phyloP scores from a whole-genome alignment of 106 monocot genomes.

The Xerophyta viscosa region DNA sequence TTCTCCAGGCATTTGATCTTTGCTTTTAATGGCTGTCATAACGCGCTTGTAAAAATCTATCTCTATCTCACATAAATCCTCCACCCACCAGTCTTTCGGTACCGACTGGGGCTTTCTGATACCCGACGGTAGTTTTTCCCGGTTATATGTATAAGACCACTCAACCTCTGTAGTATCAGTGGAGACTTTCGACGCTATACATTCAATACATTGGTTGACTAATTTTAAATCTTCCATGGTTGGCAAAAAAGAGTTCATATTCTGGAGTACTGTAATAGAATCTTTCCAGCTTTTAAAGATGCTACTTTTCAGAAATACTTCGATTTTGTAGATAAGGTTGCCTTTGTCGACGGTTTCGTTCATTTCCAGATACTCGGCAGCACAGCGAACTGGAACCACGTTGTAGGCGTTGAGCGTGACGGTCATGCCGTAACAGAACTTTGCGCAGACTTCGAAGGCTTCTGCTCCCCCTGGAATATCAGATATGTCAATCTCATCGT shows the following conservation, averaged over 20 bases:
- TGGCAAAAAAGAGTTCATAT: conserved; percentile 56
- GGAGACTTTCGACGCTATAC: conserved; percentile 65
- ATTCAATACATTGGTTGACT: conserved; percentile 61
- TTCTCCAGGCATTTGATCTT: conserved; percentile 27
- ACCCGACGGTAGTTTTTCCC: conserved; percentile 55
- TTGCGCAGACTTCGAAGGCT: conserved; percentile 84
- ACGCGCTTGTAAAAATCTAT: conserved; percentile 64
- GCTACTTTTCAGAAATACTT: conserved; percentile 75
- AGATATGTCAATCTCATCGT: conserved; percentile 55
- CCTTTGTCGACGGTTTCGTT: conserved; percentile 65
- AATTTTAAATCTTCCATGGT: conserved; percentile 79
- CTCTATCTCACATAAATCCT: conserved; percentile 76
- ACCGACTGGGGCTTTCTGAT: conserved; percentile 48
- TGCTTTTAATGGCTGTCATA: conserved; percentile 43
- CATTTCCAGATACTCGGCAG: conserved; percentile 88
- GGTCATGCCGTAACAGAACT: conserved; percentile 85
- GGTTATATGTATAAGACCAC: conserved; percentile 87
- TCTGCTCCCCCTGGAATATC: conserved; percentile 77
- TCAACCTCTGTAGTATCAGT: conserved; percentile 67
- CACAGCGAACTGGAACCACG: conserved; percentile 70
- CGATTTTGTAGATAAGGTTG: conserved; percentile 82
- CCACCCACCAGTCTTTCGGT: conserved; percentile 95
- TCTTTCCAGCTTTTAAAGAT: conserved; percentile 90
- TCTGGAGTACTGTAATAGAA: conserved; percentile 78
- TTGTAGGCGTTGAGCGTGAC: conserved; percentile 93